Percentiles rank a stretch among this genome's conserved stretches.
Evolutionary conservation across 164 flowering plant genomes (phyloP).

Genomic region (Stephania cephalantha): DNA sequence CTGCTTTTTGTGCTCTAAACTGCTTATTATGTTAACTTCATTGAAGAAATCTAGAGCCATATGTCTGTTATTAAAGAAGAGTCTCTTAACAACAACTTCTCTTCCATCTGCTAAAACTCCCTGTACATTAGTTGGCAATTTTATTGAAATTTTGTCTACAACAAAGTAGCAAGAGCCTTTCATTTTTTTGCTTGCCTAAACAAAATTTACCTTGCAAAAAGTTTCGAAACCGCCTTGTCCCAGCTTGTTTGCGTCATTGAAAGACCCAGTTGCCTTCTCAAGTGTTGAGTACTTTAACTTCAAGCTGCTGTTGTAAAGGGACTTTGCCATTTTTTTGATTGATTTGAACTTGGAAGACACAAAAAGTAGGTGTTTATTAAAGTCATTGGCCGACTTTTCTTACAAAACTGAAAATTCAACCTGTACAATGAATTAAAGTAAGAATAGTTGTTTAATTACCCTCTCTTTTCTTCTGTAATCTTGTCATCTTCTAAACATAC

Average conservation of each 20-base stretch:
- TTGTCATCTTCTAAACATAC: conserved; percentile 51
- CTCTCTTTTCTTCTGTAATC: conserved; percentile 59
- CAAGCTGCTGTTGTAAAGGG: conserved; percentile 60
- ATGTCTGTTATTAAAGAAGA: conserved; percentile 29
- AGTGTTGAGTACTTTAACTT: conserved; percentile 53
- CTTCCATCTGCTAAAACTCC: conserved; percentile 60
- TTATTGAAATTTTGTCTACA: conserved; percentile 7
- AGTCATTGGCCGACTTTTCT: not conserved
- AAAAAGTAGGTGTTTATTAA: not conserved
- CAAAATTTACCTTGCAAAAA: conserved; percentile 42
- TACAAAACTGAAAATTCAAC: too few species aligned
- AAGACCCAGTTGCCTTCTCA: conserved; percentile 47
- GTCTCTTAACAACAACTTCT: conserved; percentile 59
- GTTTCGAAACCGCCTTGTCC: conserved; percentile 64
- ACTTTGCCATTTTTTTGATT: conserved; percentile 49
- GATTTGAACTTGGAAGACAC: conserved; percentile 40
- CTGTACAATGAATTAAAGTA: too few species aligned
- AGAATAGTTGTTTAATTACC: conserved; percentile 32
- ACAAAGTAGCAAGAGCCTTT: conserved; percentile 24
- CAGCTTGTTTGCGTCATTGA: conserved; percentile 34
- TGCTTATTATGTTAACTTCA: conserved; percentile 53
- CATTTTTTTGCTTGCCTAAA: conserved; percentile 12
- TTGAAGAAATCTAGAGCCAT: conserved; percentile 35
- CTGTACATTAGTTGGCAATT: conserved; percentile 18
- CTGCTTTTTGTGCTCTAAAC: conserved; percentile 50